Conservation (phyloP, 1,284 basidiomycete species). For the Vanrija humicola region DNA sequence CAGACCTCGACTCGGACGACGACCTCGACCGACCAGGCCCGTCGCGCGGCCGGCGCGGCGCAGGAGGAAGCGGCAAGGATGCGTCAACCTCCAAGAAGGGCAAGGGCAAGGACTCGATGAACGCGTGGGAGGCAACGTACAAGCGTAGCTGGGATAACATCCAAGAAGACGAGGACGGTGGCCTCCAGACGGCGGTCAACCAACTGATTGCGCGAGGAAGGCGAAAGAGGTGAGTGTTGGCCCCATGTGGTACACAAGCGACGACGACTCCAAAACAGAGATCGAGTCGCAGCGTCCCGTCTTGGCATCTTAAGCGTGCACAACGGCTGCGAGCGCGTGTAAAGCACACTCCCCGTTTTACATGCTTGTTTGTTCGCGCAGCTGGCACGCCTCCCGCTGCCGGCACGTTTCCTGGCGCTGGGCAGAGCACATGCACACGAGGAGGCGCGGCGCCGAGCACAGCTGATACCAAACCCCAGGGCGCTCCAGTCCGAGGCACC, state of each 20-base stretch:
- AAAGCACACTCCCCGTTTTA: too few species aligned
- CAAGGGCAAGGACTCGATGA: constrained; percentile 47
- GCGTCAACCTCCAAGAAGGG: constrained; percentile 4
- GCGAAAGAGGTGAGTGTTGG: constrained; percentile 63
- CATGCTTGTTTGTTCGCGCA: too few species aligned
- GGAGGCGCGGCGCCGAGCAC: background rate
- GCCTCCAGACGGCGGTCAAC: constrained; percentile 84
- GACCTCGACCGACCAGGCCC: constrained; percentile 25
- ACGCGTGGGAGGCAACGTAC: constrained; percentile 95
- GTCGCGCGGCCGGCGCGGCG: constrained; percentile 4
- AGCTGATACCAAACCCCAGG: constrained; percentile 22
- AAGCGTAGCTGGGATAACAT: constrained; percentile 95
- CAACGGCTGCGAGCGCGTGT: too few species aligned
- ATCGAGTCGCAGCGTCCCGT: too few species aligned
- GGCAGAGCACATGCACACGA: background rate
- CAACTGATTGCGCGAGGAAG: constrained; percentile 80
- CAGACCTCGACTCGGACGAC: constrained; percentile 18
- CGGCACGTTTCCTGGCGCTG: too few species aligned
- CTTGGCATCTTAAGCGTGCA: too few species aligned
- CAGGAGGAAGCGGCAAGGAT: background rate
- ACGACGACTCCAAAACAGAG: too few species aligned
- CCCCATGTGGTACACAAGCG: background rate
- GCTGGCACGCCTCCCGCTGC: too few species aligned
- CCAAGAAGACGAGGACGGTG: constrained; percentile 90
- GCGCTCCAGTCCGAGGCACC: constrained; percentile 69